Conservation (phyloP, 768 basidiomycete species). For the Hortiboletus campestris region DNA sequence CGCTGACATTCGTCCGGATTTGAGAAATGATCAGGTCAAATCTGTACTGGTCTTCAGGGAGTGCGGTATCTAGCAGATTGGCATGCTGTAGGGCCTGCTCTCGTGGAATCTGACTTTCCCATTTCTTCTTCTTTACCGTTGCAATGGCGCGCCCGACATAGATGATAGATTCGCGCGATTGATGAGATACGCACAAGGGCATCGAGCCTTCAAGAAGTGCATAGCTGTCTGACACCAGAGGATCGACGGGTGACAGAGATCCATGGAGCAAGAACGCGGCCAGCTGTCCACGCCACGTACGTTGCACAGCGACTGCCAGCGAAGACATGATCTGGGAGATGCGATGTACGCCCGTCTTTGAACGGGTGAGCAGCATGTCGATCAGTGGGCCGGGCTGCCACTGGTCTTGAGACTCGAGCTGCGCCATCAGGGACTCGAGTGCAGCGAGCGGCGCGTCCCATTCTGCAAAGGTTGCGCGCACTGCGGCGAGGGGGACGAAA, state of each 20-base stretch:
- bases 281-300: slow-evolving; percentile 83
- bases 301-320: slow-evolving; percentile 73
- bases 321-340: slow-evolving; percentile 68
- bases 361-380: slow-evolving; percentile 69
- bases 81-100: slow-evolving; percentile 65
- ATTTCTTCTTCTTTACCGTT: slow-evolving; percentile 75
- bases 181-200: slow-evolving; percentile 70
- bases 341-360: slow-evolving; percentile 76
- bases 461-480: slow-evolving; percentile 79
- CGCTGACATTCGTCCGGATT: slow-evolving; percentile 79
- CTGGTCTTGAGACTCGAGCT: slow-evolving; percentile 49
- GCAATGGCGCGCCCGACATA: slow-evolving; percentile 88
- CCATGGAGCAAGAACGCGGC: slow-evolving; percentile 81
- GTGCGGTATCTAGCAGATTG: slow-evolving; percentile 57
- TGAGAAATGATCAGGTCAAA: slow-evolving; percentile 74
- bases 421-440: slow-evolving; percentile 61
- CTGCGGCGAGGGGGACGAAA: slow-evolving; percentile 81
- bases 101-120: slow-evolving; percentile 75
- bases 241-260: slow-evolving; percentile 56
- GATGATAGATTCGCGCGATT: slow-evolving; percentile 75
- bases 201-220: slow-evolving; percentile 61
- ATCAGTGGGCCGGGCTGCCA: slow-evolving; percentile 77
- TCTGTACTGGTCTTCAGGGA: slow-evolving; percentile 72
- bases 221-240: slow-evolving; percentile 62
- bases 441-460: slow-evolving; percentile 88